Base-by-base conservation (phyloP, 345 rosid species). In the Trapa bicornis region DNA sequence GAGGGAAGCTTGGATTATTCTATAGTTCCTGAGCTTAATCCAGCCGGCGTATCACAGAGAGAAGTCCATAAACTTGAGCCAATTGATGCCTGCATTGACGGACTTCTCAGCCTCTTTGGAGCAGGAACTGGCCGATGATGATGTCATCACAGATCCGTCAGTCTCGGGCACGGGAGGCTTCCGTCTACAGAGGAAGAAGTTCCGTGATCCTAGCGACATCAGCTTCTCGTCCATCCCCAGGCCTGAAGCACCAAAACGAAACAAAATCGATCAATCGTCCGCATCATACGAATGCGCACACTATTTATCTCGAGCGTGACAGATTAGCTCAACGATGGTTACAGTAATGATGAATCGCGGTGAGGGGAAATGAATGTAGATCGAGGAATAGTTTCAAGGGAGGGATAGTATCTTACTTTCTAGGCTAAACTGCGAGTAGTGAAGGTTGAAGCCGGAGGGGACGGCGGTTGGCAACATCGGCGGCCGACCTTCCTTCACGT, bases 401-500 rank as follows among this genome's bases (percentile, higher is more conserved):
- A 22, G 14, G 61, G 43, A n/a, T 17, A 36, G 15, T 37, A 13
- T 41, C 83, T 80, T 84, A 91, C 97, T 87, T 72, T 94, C 91
- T 70, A 94, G 77, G 80, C 97, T 86, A 67, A 94, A 94, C 68
- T 94, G 99, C 29, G 99, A 94, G 72, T 94, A 94, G 70, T 94
- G 99, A 72, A 94, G 96, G 81, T 85, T 89, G 72, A 81, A 89
- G 53, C 82, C 61, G 10, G 82, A 66, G 22, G 88, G 65, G 64
- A 86, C 87, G 35, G 73, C 68, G 7, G 76, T 66, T 36, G 72
- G 82, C 61, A 77, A 73, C 7, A 85, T 72, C 29, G 95, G 96
- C 3, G 97, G 89, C 52, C 97, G 91, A 33, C 88, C 81, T 83
- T 94, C 99, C 79, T 86, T 94, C 50, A 66, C 67, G 47, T 91